Conservation (phyloP, 1,284 basidiomycete species). For the Sporisorium graminicola region DNA sequence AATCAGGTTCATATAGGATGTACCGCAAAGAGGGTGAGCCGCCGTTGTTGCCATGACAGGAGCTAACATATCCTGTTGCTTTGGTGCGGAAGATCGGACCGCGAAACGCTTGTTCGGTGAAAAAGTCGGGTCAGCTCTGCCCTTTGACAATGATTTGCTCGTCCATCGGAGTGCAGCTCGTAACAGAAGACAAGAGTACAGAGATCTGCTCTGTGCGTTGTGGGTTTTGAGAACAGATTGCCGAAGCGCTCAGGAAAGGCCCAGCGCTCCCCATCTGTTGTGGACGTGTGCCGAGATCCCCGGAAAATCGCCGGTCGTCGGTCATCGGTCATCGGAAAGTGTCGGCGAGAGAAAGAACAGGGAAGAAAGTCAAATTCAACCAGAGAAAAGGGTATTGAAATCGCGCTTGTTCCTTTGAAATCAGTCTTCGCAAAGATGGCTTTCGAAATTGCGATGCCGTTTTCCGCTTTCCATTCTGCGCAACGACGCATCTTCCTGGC, state of each 20-base stretch:
- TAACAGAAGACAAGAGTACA: not conserved
- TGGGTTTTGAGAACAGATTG: not conserved
- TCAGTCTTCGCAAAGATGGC: not conserved
- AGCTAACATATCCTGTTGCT: no score
- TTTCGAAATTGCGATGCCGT: no score
- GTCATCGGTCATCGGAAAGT: conserved; percentile 31
- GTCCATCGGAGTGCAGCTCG: not conserved
- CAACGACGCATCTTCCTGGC: not conserved
- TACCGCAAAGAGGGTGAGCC: not conserved
- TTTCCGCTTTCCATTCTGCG: not conserved
- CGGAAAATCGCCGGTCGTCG: conserved; percentile 2
- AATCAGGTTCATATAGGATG: not conserved
- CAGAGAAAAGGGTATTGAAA: not conserved
- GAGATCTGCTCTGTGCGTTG: not conserved
- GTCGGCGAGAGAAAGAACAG: conserved; percentile 21
- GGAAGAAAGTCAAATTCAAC: not conserved
- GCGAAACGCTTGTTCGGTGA: conserved; percentile 1
- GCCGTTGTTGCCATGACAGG: no score
- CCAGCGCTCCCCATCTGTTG: not conserved
- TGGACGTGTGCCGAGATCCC: conserved; percentile 8
- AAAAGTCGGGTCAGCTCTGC: not conserved
- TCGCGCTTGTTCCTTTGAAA: not conserved
- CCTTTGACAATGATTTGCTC: not conserved
- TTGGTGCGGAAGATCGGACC: conserved; percentile 8
- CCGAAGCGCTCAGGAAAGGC: not conserved